Base-by-base conservation (phyloP, 129 eudicot species). In the Heracleum sosnowskyi region DNA sequence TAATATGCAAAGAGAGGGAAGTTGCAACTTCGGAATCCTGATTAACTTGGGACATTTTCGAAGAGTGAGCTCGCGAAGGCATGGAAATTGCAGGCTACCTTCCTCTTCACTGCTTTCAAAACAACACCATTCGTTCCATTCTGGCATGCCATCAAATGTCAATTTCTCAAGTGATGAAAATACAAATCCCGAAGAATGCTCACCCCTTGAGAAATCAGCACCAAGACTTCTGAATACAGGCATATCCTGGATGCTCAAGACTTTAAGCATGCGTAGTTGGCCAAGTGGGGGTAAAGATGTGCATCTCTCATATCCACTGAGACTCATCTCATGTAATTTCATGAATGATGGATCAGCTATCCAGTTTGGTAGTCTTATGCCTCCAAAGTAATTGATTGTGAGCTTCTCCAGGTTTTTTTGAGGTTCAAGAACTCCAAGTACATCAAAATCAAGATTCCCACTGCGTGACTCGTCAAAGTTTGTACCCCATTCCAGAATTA, bases 121-220 rank as follows among this genome's bases (percentile, higher is more conserved):
- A 76, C 11, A 69, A 29, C 13, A 47, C 85, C 87, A 84, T 16
- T 77, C 69, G 13, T 81, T 37, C 87, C 87, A 81, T 40, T 81
- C 79, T 12, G 28, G 57, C 87, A 84, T 81, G 29, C 78, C 77
- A 53, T 64, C 60, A 71, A 84, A 81, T 16, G 73, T 45, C 45
- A 84, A 39, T 49, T 24, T 73, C 73, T 77, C 76, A 31, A 84
- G 82, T 26, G 87, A 41, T 18, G 60, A 46, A 66, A 81, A 84
- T 36, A 45, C 75, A n/a, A 44, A 40, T 18, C 34, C 49, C 34
- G 72, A 47, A 66, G 76, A 24, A 44, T 11, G 11, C 15, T 72
- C 77, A 45, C 26, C n/a, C 24, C 82, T 81, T 36, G 71, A 84
- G 60, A 84, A 77, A 73, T 74, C 87, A 72, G 15, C n/a, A 47